Conservation (phyloP, 352 stramenopile species). For the Phytophthora uliginosa region DNA sequence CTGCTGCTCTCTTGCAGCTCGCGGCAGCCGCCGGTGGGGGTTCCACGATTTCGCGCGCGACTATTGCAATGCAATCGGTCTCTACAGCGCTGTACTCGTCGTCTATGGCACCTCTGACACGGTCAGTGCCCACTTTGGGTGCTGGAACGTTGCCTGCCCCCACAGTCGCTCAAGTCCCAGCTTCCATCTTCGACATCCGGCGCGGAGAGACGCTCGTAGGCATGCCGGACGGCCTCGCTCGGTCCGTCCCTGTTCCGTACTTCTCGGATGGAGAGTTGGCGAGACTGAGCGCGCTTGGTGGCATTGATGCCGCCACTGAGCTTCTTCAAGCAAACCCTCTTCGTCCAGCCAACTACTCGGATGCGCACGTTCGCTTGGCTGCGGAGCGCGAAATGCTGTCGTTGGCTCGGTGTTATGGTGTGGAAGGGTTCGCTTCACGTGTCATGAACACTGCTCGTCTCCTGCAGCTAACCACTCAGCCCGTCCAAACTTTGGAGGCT, state of each 20-base stretch:
- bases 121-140: neutral
- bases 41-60: neutral
- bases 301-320: neutral
- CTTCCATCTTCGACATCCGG: neutral
- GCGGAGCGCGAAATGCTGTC: too few species aligned
- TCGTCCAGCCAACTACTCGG: neutral
- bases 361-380: neutral
- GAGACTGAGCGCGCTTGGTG: neutral
- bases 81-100: neutral
- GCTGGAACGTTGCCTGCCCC: too few species aligned
- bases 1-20: neutral
- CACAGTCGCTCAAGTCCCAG: neutral
- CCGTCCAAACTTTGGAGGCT: neutral
- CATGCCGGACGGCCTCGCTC: neutral
- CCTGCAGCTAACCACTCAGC: neutral
- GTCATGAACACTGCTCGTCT: neutral
- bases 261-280: neutral
- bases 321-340: neutral
- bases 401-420: neutral
- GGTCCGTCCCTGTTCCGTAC: neutral
- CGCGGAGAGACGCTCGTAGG: neutral
- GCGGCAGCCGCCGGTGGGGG: too few species aligned
- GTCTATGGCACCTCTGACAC: neutral
- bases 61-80: neutral
- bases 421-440: neutral